Evolutionary conservation across 1,284 basidiomycete species (phyloP), one percentile per base, ranked within the genome.

Genomic region (Pascua sp.): DNA sequence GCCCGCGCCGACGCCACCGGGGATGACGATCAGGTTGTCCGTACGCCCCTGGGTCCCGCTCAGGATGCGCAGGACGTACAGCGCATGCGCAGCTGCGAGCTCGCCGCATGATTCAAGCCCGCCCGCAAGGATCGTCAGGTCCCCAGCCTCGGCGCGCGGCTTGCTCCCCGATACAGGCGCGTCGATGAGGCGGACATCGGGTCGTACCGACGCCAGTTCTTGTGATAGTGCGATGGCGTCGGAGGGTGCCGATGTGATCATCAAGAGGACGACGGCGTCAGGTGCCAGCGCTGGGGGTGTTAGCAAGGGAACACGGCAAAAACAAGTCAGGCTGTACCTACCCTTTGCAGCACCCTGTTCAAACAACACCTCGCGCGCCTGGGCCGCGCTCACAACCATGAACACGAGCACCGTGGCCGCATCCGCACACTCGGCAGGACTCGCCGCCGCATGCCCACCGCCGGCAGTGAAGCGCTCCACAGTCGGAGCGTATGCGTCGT

Each of bases 101-200:
- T 10, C 37, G 11, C 41, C 46, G 11, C 38, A n/a, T 4, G 48
- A 50, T 2, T 67, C 57, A 4, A 63, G 53, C 0, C 69, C 69
- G 11, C 62, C 62, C 42, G 60, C 62, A 55, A 72, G 65, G 56
- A 74, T 65, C 40, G 63, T 71, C 13, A 74, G 62, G 42, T 68
- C 68, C 37, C 72, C 72, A 8, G 56, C 47, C 8, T 65, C 69
- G 1, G 72, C 70, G 17, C 72, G 68, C 5, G 61, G 51, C 2
- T 63, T 61, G 1, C 67, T 70, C 5, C 72, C 72, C 0, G 70
- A 72, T 2, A 73, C 70, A 4, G 72, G 72, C 15, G 60, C 60
- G 58, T 73, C 72, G 41, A 73, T 53, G 7, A 72, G 60, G 10
- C 37, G 37, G 1, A 70, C 58, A 47, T 73, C 70, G 38, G 59